These are phyloP conservation scores for Solanum hybrid DNA, from an alignment of 305 asterid genomes.

Conservation along the genomic window DNA sequence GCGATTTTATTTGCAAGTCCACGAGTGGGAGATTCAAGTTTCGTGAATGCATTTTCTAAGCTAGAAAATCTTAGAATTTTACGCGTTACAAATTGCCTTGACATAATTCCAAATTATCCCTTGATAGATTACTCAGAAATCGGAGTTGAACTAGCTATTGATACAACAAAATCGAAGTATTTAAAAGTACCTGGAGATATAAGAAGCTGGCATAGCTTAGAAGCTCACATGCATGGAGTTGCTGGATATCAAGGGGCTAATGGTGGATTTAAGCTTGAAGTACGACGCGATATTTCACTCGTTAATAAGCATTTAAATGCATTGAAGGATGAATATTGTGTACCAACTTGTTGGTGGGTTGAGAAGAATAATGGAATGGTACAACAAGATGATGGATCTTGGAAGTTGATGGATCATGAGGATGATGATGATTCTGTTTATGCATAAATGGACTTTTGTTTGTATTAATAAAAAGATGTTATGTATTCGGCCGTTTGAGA, in stretches of 20 bases:
- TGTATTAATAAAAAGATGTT: not conserved
- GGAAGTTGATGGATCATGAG: not conserved
- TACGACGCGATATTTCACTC: conserved; percentile 31
- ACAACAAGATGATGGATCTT: not conserved
- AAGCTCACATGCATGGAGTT: conserved; percentile 46
- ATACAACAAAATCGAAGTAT: conserved; percentile 33
- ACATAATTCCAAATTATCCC: conserved; percentile 46
- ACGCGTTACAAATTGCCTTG: conserved; percentile 33
- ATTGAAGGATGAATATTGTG: conserved; percentile 34
- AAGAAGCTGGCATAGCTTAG: conserved; percentile 41
- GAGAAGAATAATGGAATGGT: conserved; percentile 3
- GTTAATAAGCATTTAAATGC: conserved; percentile 37
- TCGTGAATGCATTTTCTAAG: conserved; percentile 4
- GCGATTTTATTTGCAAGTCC: conserved; percentile 53
- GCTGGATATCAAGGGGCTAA: conserved; percentile 47
- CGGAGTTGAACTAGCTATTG: conserved; percentile 35
- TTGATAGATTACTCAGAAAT: conserved; percentile 25
- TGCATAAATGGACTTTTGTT: not conserved
- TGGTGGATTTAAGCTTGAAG: conserved; percentile 39
- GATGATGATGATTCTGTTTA: not conserved
- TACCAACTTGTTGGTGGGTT: not conserved
- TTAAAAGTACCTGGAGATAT: conserved; percentile 31
- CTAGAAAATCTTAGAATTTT: conserved; percentile 27
- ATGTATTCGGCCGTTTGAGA: not conserved
- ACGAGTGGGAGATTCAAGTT: conserved; percentile 36